Evolutionary conservation across 768 basidiomycete genomes (phyloP).

Genomic region (Termitomyces sp.): DNA sequence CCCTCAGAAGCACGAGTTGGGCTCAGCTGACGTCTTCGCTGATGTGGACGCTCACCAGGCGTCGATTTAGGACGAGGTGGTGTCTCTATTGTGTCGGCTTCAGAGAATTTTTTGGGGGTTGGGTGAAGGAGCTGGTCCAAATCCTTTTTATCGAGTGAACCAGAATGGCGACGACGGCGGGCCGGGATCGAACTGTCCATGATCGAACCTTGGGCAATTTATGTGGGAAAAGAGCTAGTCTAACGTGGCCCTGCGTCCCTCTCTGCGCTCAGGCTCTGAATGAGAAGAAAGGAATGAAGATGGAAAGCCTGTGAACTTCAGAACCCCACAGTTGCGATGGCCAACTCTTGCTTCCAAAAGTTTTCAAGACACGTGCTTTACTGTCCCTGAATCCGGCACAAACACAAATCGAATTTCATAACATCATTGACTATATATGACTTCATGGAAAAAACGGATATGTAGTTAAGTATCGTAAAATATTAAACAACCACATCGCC

Average conservation of each 20-base stretch:
- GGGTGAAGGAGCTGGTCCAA: conserved; percentile 21
- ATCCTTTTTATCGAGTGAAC: conserved; percentile 35
- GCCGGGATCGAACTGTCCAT: conserved; percentile 27
- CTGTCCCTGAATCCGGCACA: not conserved
- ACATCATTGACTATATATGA: conserved; percentile 7
- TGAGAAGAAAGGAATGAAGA: not conserved
- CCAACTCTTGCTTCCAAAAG: conserved; percentile 2
- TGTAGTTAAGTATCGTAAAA: conserved; percentile 4
- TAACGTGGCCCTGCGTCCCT: not conserved
- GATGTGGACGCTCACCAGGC: conserved; percentile 55
- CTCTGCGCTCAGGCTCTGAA: not conserved
- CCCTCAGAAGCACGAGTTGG: conserved; percentile 30
- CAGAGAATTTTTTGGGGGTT: conserved; percentile 16
- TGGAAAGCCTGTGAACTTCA: not conserved
- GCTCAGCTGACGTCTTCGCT: conserved; percentile 40
- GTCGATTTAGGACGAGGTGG: conserved; percentile 74
- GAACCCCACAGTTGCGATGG: not conserved
- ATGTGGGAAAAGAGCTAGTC: not conserved
- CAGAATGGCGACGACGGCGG: conserved; percentile 63
- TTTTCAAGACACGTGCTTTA: conserved; percentile 12
- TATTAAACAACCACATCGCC: conserved; percentile 5
- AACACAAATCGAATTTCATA: conserved; percentile 2
- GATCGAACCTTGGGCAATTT: conserved; percentile 1
- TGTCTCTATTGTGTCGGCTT: conserved; percentile 30
- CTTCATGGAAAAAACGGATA: not conserved